A percentile compares a stretch with the other conserved stretches of the same genome.
Conservation (phyloP, 208 protist species). For the Angomonas desouzai region DNA sequence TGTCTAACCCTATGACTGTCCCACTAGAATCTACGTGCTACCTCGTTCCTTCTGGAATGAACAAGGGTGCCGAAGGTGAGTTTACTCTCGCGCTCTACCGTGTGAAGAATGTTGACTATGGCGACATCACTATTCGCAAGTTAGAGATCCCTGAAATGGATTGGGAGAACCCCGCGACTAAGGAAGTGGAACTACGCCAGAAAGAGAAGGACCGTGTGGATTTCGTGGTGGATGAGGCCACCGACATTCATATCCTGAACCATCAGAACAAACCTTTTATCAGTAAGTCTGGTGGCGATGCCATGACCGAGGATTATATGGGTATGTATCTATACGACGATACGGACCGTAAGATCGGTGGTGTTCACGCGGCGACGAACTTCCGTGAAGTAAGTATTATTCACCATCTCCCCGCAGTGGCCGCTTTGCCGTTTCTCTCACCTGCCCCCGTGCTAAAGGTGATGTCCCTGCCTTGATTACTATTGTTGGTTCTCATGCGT, state of each 20-base stretch:
- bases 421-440: conserved; percentile 67
- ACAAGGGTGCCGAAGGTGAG: conserved; percentile 31
- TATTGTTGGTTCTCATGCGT: conserved; percentile 31
- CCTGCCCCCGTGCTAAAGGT: conserved; percentile 58
- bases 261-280: conserved; percentile 62
- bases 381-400: conserved; percentile 75
- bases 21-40: conserved; percentile 60
- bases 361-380: conserved; percentile 75
- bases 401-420: conserved; percentile 52
- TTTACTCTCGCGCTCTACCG: conserved; percentile 54
- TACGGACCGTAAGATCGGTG: conserved; percentile 39
- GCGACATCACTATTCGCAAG: conserved; percentile 32
- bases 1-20: conserved; percentile 48
- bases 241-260: conserved; percentile 65
- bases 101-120: conserved; percentile 37
- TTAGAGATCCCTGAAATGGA: conserved; percentile 36
- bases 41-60: conserved; percentile 66
- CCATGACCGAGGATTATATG: conserved; percentile 76
- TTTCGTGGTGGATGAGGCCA: conserved; percentile 68
- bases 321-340: conserved; percentile 83
- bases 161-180: conserved; percentile 33
- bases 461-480: conserved; percentile 47
- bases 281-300: conserved; percentile 41
- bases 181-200: conserved; percentile 29
- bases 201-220: conserved; percentile 66